These are phyloP conservation scores for Talaromyces sp. DNA, from an alignment of 2,329 filamentous ascomycete species.

Conservation along the genomic window DNA sequence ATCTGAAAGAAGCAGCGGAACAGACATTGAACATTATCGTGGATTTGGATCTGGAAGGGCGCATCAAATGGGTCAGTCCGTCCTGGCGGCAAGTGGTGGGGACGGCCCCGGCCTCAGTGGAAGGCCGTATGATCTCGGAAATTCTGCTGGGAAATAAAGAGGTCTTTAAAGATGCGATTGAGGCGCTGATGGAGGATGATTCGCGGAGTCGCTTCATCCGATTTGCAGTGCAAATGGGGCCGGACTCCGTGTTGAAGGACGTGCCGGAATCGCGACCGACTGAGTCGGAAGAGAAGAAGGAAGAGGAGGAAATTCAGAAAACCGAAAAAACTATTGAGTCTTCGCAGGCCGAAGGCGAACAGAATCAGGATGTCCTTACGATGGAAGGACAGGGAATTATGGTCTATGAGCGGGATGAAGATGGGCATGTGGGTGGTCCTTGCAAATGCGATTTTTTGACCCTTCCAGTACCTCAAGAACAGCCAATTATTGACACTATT, in stretches of 20 bases:
- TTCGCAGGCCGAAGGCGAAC: constrained; percentile 43
- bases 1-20: constrained; percentile 92
- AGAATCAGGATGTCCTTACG: constrained; percentile 63
- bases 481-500: not conserved
- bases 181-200: constrained; percentile 89
- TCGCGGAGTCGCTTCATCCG: constrained; percentile 88
- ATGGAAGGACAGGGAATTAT: constrained; percentile 98
- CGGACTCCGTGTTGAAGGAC: constrained; percentile 65
- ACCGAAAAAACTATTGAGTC: constrained; percentile 35
- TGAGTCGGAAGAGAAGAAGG: constrained; percentile 15
- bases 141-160: constrained; percentile 78
- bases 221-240: constrained; percentile 72
- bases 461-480: not conserved
- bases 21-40: constrained; percentile 96
- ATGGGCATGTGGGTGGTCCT: constrained; percentile 73
- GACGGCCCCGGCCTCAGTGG: constrained; percentile 70
- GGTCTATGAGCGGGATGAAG: constrained; percentile 88
- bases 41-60: constrained; percentile 86
- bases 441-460: not conserved
- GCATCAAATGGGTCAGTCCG: constrained; percentile 92
- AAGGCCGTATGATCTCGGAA: constrained; percentile 77
- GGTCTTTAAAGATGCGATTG: constrained; percentile 80
- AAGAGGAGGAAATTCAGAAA: constrained; percentile 14
- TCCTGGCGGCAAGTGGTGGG: constrained; percentile 95
- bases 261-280: constrained; percentile 38